These are phyloP conservation scores for Mimosa bimucronata DNA, from an alignment of 306 rosid genomes.

Conservation along the genomic window DNA sequence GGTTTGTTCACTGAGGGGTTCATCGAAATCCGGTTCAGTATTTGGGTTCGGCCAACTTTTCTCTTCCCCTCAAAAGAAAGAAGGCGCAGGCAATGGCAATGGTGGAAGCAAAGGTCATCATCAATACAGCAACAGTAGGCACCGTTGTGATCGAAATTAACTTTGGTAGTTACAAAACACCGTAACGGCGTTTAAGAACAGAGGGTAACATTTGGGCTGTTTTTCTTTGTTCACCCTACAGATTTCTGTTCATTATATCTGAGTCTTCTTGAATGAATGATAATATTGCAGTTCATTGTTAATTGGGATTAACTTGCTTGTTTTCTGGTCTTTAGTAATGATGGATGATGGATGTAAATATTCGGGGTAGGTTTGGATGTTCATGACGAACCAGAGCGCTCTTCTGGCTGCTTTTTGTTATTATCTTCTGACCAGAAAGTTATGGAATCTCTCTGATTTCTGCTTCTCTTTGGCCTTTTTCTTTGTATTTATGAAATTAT, in stretches of 20 bases:
- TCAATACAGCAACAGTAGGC: background rate
- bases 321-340: slow-evolving; percentile 27
- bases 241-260: slow-evolving; percentile 27
- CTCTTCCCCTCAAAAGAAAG: slow-evolving; percentile 78
- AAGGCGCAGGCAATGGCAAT: slow-evolving; percentile 36
- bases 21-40: slow-evolving; percentile 77
- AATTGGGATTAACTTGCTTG: slow-evolving; percentile 26
- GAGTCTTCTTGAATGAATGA: slow-evolving; percentile 33
- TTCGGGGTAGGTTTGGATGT: slow-evolving; percentile 29
- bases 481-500: background rate
- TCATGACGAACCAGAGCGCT: slow-evolving; percentile 8
- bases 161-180: background rate
- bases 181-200: background rate
- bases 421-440: slow-evolving; percentile 31
- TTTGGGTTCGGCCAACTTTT: slow-evolving; percentile 90
- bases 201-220: slow-evolving; percentile 35
- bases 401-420: slow-evolving; percentile 25
- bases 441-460: slow-evolving; percentile 42
- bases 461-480: background rate
- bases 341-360: slow-evolving; percentile 60
- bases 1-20: slow-evolving; percentile 78
- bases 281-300: slow-evolving; percentile 45
- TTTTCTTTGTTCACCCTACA: slow-evolving; percentile 22
- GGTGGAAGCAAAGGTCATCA: slow-evolving; percentile 17
- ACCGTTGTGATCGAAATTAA: slow-evolving; percentile 60